phyloP scores from a whole-genome alignment of 1,284 basidiomycete genomes.

The Chalciporus sp. region DNA sequence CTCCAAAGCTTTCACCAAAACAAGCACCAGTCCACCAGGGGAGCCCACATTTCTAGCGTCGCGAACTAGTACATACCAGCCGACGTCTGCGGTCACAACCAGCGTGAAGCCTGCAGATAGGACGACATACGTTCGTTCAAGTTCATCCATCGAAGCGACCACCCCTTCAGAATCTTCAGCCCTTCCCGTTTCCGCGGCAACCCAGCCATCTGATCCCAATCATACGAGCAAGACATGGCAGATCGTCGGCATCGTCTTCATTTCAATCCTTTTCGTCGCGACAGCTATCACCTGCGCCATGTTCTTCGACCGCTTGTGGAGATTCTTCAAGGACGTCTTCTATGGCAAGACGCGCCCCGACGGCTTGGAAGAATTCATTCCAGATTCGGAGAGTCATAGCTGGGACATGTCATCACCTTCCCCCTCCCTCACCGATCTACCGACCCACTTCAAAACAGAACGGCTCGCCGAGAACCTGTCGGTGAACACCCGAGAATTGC shows the following conservation, averaged over 20 bases:
- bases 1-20: neutral
- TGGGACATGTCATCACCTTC: constrained; percentile 57
- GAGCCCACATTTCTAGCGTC: neutral
- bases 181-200: constrained; percentile 5
- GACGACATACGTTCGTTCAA: neutral
- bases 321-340: constrained; percentile 52
- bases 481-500: constrained; percentile 22
- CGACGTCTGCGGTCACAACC: neutral
- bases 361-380: constrained; percentile 56
- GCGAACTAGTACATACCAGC: neutral
- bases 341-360: constrained; percentile 40
- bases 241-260: constrained; percentile 63
- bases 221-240: constrained; percentile 52
- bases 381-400: constrained; percentile 61
- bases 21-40: neutral
- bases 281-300: constrained; percentile 54
- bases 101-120: neutral
- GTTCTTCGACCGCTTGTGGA: constrained; percentile 69
- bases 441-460: constrained; percentile 23
- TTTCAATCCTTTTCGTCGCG: constrained; percentile 57
- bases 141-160: constrained; percentile 2
- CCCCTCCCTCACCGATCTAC: constrained; percentile 26
- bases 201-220: constrained; percentile 7
- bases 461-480: neutral
- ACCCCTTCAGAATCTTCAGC: constrained; percentile 1